Conservation (phyloP, 2,329 filamentous ascomycete genomes). For the Trichophyton benhamiae region DNA sequence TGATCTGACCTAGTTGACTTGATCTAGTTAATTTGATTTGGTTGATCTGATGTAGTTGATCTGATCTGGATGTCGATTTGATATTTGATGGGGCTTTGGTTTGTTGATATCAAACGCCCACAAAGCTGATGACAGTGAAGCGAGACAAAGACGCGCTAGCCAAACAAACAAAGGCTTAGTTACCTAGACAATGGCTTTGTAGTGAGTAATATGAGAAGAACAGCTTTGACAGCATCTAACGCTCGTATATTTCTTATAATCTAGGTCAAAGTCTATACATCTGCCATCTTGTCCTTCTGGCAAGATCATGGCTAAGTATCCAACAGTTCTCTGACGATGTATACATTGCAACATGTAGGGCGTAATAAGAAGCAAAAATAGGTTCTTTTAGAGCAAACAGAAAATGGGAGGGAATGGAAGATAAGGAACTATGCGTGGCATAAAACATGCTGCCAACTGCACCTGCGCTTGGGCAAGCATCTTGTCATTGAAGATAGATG, state of each 20-base stretch:
- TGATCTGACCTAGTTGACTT: too few relatives aligned
- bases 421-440: neutral
- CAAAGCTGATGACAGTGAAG: neutral
- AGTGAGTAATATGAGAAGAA: neutral
- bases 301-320: neutral
- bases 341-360: neutral
- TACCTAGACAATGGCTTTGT: neutral
- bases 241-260: neutral
- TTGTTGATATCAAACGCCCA: too few relatives aligned
- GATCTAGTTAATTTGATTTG: too few relatives aligned
- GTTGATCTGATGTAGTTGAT: too few relatives aligned
- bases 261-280: neutral
- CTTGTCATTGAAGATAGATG: slow-evolving; percentile 7
- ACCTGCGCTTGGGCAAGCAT: slow-evolving; percentile 6
- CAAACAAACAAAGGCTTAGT: neutral
- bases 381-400: neutral
- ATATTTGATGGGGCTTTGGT: too few relatives aligned
- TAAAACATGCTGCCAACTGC: neutral
- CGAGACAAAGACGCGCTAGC: neutral
- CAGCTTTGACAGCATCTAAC: neutral
- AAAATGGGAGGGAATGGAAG: neutral
- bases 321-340: neutral
- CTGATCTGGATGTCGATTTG: too few relatives aligned
- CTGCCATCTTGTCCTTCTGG: neutral
- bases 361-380: neutral